Conservation (phyloP, 768 basidiomycete species). For the Mycena polygramma region DNA sequence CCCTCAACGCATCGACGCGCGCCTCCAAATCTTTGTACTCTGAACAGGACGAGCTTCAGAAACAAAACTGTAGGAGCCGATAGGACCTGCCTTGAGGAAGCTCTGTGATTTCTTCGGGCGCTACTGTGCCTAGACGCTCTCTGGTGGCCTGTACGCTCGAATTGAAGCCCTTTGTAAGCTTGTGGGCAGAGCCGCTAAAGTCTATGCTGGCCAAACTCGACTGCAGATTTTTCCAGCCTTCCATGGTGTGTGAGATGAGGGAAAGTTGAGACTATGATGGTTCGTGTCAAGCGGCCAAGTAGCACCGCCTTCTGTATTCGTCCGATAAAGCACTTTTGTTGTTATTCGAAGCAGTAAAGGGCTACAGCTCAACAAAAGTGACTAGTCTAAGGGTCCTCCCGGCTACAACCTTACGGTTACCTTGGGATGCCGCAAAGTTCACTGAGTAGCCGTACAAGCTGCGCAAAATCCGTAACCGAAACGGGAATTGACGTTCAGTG, state of each 20-base stretch:
- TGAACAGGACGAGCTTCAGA: slow-evolving; percentile 45
- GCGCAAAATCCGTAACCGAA: no score
- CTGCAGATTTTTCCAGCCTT: slow-evolving; percentile 78
- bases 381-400: no score
- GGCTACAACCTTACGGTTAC: no score
- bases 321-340: no score
- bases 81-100: slow-evolving; percentile 79
- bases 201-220: slow-evolving; percentile 75
- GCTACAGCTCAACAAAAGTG: no score
- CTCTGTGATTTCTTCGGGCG: slow-evolving; percentile 95
- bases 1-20: slow-evolving; percentile 91
- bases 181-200: slow-evolving; percentile 80
- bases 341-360: no score
- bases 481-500: not conserved
- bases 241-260: slow-evolving; percentile 61
- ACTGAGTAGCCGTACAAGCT: no score
- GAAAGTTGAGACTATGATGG: not conserved
- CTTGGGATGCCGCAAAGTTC: no score
- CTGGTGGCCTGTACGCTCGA: slow-evolving; percentile 88
- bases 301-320: slow-evolving; percentile 12
- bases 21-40: slow-evolving; percentile 98
- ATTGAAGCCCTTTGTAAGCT: slow-evolving; percentile 83
- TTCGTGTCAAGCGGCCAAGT: slow-evolving; percentile 21
- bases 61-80: not conserved
- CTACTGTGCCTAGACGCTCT: slow-evolving; percentile 90